Percentiles rank a stretch among this genome's conserved stretches.
Conservation (phyloP, 2,329 filamentous ascomycete species). For the Gaeumannomyces sp. region DNA sequence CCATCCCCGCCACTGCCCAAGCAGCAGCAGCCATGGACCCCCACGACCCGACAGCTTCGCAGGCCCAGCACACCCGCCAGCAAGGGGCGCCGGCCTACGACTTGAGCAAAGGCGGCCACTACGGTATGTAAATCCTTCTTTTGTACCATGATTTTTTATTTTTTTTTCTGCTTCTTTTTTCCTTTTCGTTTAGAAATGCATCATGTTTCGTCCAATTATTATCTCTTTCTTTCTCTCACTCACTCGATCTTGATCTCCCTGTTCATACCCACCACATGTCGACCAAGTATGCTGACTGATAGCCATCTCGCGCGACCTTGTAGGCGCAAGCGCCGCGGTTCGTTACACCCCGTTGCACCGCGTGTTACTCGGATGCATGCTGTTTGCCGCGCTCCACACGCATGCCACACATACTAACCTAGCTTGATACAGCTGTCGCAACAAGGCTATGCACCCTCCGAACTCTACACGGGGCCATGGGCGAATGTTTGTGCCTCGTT, state of each 20-base stretch:
- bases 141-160: too few species aligned
- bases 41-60: conserved; percentile 45
- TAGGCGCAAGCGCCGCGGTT: conserved; percentile 66
- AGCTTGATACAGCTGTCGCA: conserved; percentile 60
- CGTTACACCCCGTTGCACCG: conserved; percentile 24
- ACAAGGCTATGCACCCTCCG: conserved; percentile 83
- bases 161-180: too few species aligned
- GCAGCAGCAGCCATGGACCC: conserved; percentile 42
- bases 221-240: too few species aligned
- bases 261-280: too few species aligned
- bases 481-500: conserved; percentile 63
- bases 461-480: conserved; percentile 92
- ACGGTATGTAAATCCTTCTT: conserved; percentile 48
- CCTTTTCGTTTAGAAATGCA: too few species aligned
- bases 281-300: not conserved
- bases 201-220: too few species aligned
- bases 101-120: conserved; percentile 67
- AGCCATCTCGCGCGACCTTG: conserved; percentile 5
- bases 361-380: not conserved
- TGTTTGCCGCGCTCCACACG: not conserved
- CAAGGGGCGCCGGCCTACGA: conserved; percentile 58
- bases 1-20: conserved; percentile 5
- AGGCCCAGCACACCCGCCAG: conserved; percentile 51
- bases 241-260: too few species aligned
- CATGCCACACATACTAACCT: conserved; percentile 1